Evolutionary conservation across 176 grass and related monocot species (phyloP).

Genomic region (Eleusine indica): DNA sequence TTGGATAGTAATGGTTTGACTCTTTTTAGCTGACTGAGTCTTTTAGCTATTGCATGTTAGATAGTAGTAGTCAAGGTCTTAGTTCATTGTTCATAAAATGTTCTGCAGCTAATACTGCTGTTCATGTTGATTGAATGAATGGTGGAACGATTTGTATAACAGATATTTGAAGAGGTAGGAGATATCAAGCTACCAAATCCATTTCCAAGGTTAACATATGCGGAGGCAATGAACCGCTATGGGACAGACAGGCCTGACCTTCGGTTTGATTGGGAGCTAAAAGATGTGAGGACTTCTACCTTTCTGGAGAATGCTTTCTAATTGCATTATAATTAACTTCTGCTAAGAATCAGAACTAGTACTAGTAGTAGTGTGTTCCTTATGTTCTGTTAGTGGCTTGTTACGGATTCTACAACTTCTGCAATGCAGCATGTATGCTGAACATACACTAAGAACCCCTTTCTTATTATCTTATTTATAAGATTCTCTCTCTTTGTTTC

Average conservation of each 20-base stretch:
- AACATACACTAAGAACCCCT: not conserved
- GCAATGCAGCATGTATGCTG: not conserved
- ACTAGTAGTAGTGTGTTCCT: not conserved
- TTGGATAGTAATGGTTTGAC: not conserved
- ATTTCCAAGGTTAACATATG: conserved; percentile 87
- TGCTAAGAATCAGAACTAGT: not conserved
- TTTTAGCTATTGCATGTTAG: conserved; percentile 11
- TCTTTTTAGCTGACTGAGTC: not conserved
- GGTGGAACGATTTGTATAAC: conserved; percentile 37
- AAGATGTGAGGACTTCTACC: conserved; percentile 70
- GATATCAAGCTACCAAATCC: conserved; percentile 81
- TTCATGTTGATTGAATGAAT: conserved; percentile 45
- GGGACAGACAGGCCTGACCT: conserved; percentile 96
- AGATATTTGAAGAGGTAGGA: conserved; percentile 85
- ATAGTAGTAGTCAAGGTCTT: conserved; percentile 20
- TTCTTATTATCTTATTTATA: not conserved
- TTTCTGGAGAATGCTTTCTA: conserved; percentile 33
- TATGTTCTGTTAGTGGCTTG: conserved; percentile 2
- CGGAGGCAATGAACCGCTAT: conserved; percentile 83
- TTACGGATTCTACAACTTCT: conserved; percentile 6
- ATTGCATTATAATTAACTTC: conserved; percentile 30
- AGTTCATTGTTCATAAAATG: not conserved
- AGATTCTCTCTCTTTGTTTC: conserved; percentile 9
- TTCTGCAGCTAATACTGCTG: conserved; percentile 9
- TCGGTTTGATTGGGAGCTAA: conserved; percentile 87